Percentiles rank a stretch among this genome's conserved stretches.
These are phyloP conservation scores for Trametes hirsuta DNA, from an alignment of 1,284 basidiomycete species.

Conservation along the genomic window DNA sequence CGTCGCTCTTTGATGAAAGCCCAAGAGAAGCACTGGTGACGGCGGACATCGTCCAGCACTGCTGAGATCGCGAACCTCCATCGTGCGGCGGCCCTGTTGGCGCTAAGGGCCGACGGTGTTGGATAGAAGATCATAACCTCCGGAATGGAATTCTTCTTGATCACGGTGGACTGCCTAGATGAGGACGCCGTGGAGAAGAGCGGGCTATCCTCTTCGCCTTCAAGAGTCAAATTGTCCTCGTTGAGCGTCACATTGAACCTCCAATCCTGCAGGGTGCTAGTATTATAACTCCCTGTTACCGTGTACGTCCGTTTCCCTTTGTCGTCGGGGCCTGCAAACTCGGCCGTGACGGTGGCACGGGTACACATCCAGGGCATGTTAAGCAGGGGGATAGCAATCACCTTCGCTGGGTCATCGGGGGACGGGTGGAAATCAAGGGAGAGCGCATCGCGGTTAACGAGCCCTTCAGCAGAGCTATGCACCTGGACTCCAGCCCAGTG, in stretches of 20 bases:
- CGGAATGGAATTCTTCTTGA: slow-evolving; percentile 14
- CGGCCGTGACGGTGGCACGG: not conserved
- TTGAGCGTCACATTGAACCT: not conserved
- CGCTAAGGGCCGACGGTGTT: slow-evolving; percentile 14
- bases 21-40: slow-evolving; percentile 7
- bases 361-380: slow-evolving; percentile 2
- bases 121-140: slow-evolving; percentile 28
- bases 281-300: not conserved
- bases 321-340: not conserved
- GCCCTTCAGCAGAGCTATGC: not conserved
- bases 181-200: not conserved
- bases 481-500: slow-evolving; percentile 6
- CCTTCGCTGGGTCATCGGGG: not conserved
- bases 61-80: slow-evolving; percentile 32
- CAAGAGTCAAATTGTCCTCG: slow-evolving; percentile 3
- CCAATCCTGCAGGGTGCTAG: not conserved
- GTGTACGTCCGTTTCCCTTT: not conserved
- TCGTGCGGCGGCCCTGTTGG: slow-evolving; percentile 22
- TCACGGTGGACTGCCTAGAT: slow-evolving; percentile 9
- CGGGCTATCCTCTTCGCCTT: not conserved
- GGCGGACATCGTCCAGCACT: slow-evolving; percentile 18
- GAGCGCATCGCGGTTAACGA: not conserved
- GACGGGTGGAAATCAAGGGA: not conserved
- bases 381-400: slow-evolving; percentile 2
- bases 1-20: slow-evolving; percentile 2